Base-by-base conservation (phyloP, 345 rosid species). In the Camelina laxa region DNA sequence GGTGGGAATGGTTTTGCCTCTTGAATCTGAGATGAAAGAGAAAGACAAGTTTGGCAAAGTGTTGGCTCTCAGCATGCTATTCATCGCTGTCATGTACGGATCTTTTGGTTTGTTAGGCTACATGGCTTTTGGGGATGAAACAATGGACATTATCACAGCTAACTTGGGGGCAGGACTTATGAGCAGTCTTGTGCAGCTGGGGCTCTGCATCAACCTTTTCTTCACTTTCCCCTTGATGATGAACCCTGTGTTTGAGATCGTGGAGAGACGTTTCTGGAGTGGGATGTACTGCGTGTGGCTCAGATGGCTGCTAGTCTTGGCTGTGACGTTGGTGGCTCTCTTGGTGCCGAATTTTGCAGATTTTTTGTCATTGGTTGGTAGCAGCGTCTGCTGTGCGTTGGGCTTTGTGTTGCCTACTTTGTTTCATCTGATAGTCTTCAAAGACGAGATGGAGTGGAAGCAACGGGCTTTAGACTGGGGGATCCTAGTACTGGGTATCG, bases 201-300 rank as follows among this genome's bases (percentile, higher is more conserved):
- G 97, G 15, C 85, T 93, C 1, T 91, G 93, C 57, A 76, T 89
- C 19, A 89, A 91, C 79, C 86, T 93, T 16, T 89, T 91, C 73
- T 93, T 93, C 71, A 88, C 97, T 13, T 93, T 93, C 79, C 98
- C 96, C 0, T 62, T 93, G 78, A 89, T 91, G 96, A 89, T 93
- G 97, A 77, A 91, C 68, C 97, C 97, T 2, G 97, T 93, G 16
- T 91, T 84, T 65, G 97, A 91, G 83, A 86, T 89, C 7, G 78
- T 87, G 14, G 96, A 93, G 84, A 80, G 97, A 77, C 84, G 90
- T 49, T 82, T 87, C 39, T 68, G 84, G 74, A 67, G 73, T 27
- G 97, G 92, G 33, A 79, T 69, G 51, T 88, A 89, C 47, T 85
- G 96, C 71, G 48, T 89, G 58, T 93, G 97, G 96, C 76, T 86